A percentile compares a stretch with the other conserved stretches of the same genome.
phyloP scores from a whole-genome alignment of 1,284 basidiomycete species.

The Dichomitus squalens region DNA sequence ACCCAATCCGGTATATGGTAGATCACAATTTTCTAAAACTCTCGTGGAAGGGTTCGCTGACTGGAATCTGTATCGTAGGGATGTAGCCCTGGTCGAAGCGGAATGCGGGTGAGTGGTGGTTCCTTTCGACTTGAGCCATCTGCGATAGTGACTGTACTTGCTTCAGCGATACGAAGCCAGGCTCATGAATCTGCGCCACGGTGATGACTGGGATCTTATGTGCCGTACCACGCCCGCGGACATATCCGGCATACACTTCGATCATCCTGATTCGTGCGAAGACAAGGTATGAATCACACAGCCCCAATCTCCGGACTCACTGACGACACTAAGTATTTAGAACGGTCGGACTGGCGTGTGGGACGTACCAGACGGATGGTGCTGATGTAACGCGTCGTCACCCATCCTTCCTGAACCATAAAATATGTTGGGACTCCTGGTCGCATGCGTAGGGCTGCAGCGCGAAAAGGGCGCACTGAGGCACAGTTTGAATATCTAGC shows the following conservation, averaged over 20 bases:
- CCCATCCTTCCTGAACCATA: too few species aligned
- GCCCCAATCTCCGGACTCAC: not conserved
- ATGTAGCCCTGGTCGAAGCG: slow-evolving; percentile 7
- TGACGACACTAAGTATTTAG: not conserved
- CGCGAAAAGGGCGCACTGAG: too few species aligned
- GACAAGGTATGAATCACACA: slow-evolving; percentile 12
- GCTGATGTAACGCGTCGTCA: too few species aligned
- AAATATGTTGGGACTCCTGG: too few species aligned
- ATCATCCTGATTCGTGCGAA: slow-evolving; percentile 14
- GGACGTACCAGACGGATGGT: not conserved
- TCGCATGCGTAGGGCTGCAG: too few species aligned
- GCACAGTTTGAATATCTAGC: too few species aligned
- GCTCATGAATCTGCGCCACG: slow-evolving; percentile 12
- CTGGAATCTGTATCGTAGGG: slow-evolving; percentile 4
- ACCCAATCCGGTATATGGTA: not conserved
- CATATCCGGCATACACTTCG: slow-evolving; percentile 13
- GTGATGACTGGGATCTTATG: slow-evolving; percentile 21
- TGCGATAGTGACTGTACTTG: not conserved
- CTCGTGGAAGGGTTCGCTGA: not conserved
- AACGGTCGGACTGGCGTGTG: slow-evolving; percentile 23
- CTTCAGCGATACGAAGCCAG: slow-evolving; percentile 5
- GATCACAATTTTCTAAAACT: too few species aligned
- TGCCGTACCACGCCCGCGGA: slow-evolving; percentile 20
- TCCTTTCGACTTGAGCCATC: not conserved
- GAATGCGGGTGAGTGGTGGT: not conserved